Evolutionary conservation across 352 stramenopile genomes (phyloP).

Genomic region (Globisporangium echinulatum): DNA sequence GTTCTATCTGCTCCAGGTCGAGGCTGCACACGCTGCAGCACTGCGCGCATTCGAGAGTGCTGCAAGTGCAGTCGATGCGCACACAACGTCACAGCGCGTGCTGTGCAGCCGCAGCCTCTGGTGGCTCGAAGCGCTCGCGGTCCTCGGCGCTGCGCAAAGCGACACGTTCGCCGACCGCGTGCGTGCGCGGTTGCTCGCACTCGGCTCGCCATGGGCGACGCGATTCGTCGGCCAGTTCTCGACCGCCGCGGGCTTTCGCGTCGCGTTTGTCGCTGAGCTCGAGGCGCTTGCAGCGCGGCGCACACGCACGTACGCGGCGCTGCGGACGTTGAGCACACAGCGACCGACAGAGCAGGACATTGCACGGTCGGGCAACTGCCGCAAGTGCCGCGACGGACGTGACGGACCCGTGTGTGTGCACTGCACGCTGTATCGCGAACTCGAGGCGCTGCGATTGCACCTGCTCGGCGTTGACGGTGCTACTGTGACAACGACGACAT

Average conservation of each 20-base stretch:
- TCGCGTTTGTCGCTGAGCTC: constrained; percentile 50
- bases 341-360: constrained; percentile 38
- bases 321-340: constrained; percentile 32
- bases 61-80: constrained; percentile 8
- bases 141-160: constrained; percentile 22
- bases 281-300: constrained; percentile 31
- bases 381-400: constrained; percentile 47
- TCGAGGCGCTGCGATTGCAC: constrained; percentile 49
- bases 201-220: constrained; percentile 38
- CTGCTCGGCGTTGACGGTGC: constrained; percentile 41
- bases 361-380: constrained; percentile 60
- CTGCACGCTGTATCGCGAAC: constrained; percentile 59
- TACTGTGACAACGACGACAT: background rate
- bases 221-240: constrained; percentile 42
- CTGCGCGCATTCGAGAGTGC: constrained; percentile 16
- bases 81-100: constrained; percentile 8
- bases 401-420: constrained; percentile 55
- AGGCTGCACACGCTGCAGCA: constrained; percentile 22
- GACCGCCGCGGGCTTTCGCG: constrained; percentile 31
- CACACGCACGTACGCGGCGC: constrained; percentile 19
- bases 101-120: constrained; percentile 35
- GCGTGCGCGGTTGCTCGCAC: constrained; percentile 31
- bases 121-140: constrained; percentile 39
- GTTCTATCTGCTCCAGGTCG: constrained; percentile 43
- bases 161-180: constrained; percentile 32